phyloP scores from a whole-genome alignment of 2,329 filamentous ascomycete genomes.

The Aspergillus melleus region DNA sequence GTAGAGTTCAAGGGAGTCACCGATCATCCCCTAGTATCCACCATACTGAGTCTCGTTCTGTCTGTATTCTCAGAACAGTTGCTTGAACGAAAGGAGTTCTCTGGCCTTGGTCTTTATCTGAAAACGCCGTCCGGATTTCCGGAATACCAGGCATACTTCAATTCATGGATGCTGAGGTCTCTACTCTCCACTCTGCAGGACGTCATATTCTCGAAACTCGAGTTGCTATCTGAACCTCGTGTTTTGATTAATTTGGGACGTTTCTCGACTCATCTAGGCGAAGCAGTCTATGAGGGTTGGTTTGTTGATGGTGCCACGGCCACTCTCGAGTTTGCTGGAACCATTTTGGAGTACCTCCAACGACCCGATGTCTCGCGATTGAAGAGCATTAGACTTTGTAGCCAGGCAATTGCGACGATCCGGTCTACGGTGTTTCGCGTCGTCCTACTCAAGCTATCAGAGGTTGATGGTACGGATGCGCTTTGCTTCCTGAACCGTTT shows the following conservation, averaged over 20 bases:
- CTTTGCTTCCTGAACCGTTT: constrained; percentile 78
- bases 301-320: constrained; percentile 85
- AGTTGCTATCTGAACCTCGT: constrained; percentile 74
- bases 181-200: constrained; percentile 71
- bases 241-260: constrained; percentile 84
- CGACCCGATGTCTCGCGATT: constrained; percentile 75
- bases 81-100: constrained; percentile 83
- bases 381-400: constrained; percentile 90
- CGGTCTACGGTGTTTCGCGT: constrained; percentile 76
- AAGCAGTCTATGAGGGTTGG: constrained; percentile 94
- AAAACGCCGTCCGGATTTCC: constrained; percentile 91
- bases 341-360: constrained; percentile 84
- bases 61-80: constrained; percentile 84
- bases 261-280: constrained; percentile 76
- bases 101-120: constrained; percentile 78
- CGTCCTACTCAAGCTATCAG: constrained; percentile 77
- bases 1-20: constrained; percentile 48
- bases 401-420: constrained; percentile 74
- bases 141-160: constrained; percentile 93
- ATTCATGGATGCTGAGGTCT: constrained; percentile 80
- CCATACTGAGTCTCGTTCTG: constrained; percentile 73
- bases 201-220: constrained; percentile 69
- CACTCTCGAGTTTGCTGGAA: constrained; percentile 82
- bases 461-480: constrained; percentile 71
- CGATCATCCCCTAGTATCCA: constrained; percentile 71